Evolutionary conservation across 495 filamentous ascomycete genomes (phyloP).

Genomic region (Aspergillus biplanus): DNA sequence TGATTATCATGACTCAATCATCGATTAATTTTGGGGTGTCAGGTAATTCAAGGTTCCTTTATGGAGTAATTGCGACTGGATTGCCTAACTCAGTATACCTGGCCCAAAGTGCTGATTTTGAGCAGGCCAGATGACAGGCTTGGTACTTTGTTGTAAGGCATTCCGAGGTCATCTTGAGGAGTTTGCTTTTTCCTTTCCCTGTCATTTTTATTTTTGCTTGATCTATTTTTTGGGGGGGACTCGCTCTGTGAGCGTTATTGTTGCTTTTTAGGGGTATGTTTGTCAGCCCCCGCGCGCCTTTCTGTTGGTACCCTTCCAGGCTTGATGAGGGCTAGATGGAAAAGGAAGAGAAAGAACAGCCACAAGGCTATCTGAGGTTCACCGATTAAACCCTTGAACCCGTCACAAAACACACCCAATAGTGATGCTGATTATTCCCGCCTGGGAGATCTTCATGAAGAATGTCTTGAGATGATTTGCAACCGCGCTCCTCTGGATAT

Average conservation of each 20-base stretch:
- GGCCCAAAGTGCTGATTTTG: too few relatives aligned
- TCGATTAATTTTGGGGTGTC: background rate
- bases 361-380: background rate
- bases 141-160: background rate
- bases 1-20: background rate
- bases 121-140: too few relatives aligned
- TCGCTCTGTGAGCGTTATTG: background rate
- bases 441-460: background rate
- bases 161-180: conserved; percentile 3
- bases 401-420: background rate
- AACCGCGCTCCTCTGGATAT: too few relatives aligned
- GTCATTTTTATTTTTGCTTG: background rate
- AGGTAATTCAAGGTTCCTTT: too few relatives aligned
- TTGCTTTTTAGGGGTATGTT: conserved; percentile 6
- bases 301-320: too few relatives aligned
- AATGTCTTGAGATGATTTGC: background rate
- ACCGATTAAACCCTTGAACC: conserved; percentile 8
- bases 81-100: too few relatives aligned
- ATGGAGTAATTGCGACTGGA: background rate
- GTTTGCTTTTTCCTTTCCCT: background rate
- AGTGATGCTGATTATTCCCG: background rate
- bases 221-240: background rate
- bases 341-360: background rate
- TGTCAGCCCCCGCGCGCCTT: background rate
- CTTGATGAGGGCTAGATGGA: background rate